Evolutionary conservation across 306 rosid genomes (phyloP), one percentile per base, ranked within the genome.

Genomic region (Vicia faba): DNA sequence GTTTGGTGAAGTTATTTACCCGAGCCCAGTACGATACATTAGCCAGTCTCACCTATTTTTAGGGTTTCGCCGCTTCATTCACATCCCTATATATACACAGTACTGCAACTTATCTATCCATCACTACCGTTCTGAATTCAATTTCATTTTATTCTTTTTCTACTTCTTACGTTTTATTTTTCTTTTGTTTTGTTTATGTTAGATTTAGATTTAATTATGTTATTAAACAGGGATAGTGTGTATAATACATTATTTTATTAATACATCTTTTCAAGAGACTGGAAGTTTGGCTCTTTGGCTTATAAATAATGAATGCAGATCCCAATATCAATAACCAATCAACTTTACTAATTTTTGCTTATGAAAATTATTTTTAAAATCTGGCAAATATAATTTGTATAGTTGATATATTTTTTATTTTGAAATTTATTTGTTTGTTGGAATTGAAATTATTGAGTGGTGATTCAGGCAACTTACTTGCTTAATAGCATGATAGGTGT

Each of bases 141-240:
- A n/a, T n/a, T n/a, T n/a, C n/a, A n/a, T n/a, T n/a, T n/a, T n/a
- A n/a, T n/a, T n/a, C n/a, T n/a, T n/a, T n/a, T n/a, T n/a, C n/a
- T n/a, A n/a, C n/a, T n/a, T n/a, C n/a, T n/a, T n/a, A n/a, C n/a
- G n/a, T n/a, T n/a, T n/a, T n/a, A n/a, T n/a, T n/a, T 20, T 20
- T 20, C 28, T n/a, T 3, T 25, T 25, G 0, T 25, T 25, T 2
- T 0, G 1, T 31, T 31, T 31, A 0, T 5, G 4, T 6, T 29
- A 29, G 7, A 0, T 0, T 6, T 29, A 29, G 1, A 7, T 33
- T 33, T 1, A 33, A 33, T 33, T 33, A 8, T 25, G 10, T 54
- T 12, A 26, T 5, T 25, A 0, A 23, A 90, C 95, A 72, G 88
- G 76, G 87, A 88, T 88, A 54, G 91, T 88, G 95, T 88, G 91